phyloP scores from a whole-genome alignment of 208 protist genomes.

The Leishmania braziliensis region DNA sequence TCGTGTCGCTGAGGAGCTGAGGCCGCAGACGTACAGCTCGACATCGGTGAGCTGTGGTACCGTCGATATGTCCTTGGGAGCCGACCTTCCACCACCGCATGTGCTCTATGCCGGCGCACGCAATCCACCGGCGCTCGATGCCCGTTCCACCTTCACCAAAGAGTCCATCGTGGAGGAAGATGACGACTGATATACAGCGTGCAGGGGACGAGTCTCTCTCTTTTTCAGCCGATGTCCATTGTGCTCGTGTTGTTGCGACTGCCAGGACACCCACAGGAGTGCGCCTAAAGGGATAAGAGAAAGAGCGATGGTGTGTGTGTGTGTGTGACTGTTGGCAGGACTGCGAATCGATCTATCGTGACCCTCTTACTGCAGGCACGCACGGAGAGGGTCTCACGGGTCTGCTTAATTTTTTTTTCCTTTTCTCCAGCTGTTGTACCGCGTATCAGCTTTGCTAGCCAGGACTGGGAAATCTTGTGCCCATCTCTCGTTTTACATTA shows the following conservation, averaged over 20 bases:
- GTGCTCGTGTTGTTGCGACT: neutral
- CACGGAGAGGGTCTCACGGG: neutral
- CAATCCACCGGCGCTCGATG: conserved; percentile 78
- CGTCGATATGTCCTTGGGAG: neutral
- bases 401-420: neutral
- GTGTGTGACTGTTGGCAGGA: neutral
- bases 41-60: neutral
- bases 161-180: conserved; percentile 89
- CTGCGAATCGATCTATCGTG: neutral
- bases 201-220: neutral
- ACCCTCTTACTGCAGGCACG: neutral
- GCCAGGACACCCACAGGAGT: neutral
- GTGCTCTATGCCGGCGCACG: conserved; percentile 63
- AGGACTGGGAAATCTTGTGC: neutral
- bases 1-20: conserved; percentile 19
- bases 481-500: neutral
- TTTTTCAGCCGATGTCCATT: neutral
- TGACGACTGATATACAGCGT: conserved; percentile 52
- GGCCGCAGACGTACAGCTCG: neutral
- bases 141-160: conserved; percentile 85
- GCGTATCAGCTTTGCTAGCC: neutral
- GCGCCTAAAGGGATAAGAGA: neutral
- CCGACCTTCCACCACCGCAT: conserved; percentile 57
- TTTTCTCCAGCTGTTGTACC: neutral
- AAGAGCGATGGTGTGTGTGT: neutral